phyloP scores from a whole-genome alignment of 2,329 filamentous ascomycete species.

The Magnaporthiopsis incrustans region DNA sequence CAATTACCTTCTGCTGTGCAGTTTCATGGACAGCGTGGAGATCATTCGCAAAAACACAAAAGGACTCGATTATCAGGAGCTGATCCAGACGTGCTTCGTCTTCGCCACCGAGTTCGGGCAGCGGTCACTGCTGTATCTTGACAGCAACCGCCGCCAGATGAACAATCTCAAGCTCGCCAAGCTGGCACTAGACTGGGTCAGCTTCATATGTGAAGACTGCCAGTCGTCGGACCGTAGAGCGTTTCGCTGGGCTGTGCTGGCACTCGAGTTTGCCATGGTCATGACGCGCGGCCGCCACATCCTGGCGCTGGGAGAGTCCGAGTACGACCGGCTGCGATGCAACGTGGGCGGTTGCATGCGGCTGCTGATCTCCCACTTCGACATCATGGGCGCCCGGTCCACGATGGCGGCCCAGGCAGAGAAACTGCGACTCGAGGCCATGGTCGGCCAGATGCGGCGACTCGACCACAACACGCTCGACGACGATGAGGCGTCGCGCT shows the following conservation, averaged over 20 bases:
- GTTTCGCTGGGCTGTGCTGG: constrained; percentile 93
- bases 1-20: neutral
- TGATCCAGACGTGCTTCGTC: constrained; percentile 95
- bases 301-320: constrained; percentile 77
- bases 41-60: constrained; percentile 80
- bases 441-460: constrained; percentile 59
- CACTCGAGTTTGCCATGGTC: constrained; percentile 92
- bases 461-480: constrained; percentile 70
- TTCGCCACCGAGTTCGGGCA: constrained; percentile 99
- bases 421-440: constrained; percentile 75
- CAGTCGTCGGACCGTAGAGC: constrained; percentile 89
- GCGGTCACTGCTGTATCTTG: constrained; percentile 89
- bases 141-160: constrained; percentile 90
- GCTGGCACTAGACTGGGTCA: constrained; percentile 91
- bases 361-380: constrained; percentile 93
- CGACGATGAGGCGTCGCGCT: constrained; percentile 75
- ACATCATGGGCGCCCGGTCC: constrained; percentile 95
- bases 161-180: constrained; percentile 95
- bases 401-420: constrained; percentile 91
- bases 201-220: constrained; percentile 96
- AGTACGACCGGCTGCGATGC: constrained; percentile 72
- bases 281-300: constrained; percentile 95
- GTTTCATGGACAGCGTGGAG: constrained; percentile 97
- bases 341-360: constrained; percentile 98
- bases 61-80: constrained; percentile 81